Evolutionary conservation across 345 rosid species (phyloP), one percentile per base, ranked within the genome.

Genomic region (Ceriops tagal): DNA sequence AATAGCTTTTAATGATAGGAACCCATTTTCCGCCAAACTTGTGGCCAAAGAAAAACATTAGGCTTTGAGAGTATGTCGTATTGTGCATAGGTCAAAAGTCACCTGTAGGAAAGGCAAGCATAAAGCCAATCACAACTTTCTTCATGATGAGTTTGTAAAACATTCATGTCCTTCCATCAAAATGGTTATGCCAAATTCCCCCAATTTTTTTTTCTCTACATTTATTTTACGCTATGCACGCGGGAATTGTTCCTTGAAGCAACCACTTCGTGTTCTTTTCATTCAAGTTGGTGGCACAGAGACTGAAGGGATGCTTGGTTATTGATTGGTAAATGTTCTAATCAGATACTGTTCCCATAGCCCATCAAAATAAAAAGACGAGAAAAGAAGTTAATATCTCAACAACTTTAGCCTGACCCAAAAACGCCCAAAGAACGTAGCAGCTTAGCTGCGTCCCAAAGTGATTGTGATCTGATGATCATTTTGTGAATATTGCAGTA

Each of bases 61-160:
- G 56, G 5, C 56, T 53, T 68, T 62, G 77, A 27, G 60, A 53
- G n/a, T 2, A 30, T 26, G 74, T 64, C 67, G 37, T 61, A n/a
- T 55, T 10, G 62, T 66, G 9, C 37, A n/a, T 62, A 46, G 73
- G 73, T 73, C 68, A 67, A 31, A 62, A n/a, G 83, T 80, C 80
- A 37, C 71, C 20, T 8, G 16, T 22, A n/a, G 26, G 28, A 71
- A 35, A 56, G 55, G 53, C 28, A 43, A 37, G 27, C 64, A 56
- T 39, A 39, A 64, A 71, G 63, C 64, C 47, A 61, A 32, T 30
- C 1, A 39, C 24, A 11, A 43, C 15, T 3, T 13, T 13, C 3
- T 39, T 39, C 46, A 39, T 11, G 46, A 39, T 3, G 46, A 39
- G 15, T 39, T 39, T 39, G 4, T 11, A 39, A 39, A 15, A 11